A percentile compares a stretch with the other conserved stretches of the same genome.
Conservation (phyloP, 2,329 filamentous ascomycete species). For the Verticillium longisporum region DNA sequence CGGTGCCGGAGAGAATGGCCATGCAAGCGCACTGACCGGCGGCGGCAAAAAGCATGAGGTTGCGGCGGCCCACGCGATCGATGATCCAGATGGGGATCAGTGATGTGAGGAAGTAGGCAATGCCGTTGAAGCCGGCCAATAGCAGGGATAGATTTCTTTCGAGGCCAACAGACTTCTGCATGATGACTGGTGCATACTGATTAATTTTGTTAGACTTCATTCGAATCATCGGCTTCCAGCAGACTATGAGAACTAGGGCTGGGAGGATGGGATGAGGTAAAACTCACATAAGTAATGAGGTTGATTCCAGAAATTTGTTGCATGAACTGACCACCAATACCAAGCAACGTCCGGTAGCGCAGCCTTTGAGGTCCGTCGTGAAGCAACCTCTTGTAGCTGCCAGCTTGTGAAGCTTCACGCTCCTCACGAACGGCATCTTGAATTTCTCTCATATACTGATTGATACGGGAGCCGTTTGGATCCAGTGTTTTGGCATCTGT, state of each 20-base stretch:
- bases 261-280: slow-evolving; percentile 27
- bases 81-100: slow-evolving; percentile 25
- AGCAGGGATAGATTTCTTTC: slow-evolving; percentile 39
- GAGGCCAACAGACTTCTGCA: slow-evolving; percentile 35
- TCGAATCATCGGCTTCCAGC: not conserved
- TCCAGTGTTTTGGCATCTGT: slow-evolving; percentile 16
- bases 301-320: slow-evolving; percentile 29
- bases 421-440: slow-evolving; percentile 31
- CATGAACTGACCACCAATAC: slow-evolving; percentile 37
- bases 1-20: slow-evolving; percentile 36
- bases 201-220: not conserved
- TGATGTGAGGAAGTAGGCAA: slow-evolving; percentile 25
- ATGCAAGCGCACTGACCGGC: slow-evolving; percentile 32
- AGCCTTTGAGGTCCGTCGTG: slow-evolving; percentile 35
- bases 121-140: slow-evolving; percentile 43
- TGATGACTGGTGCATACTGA: slow-evolving; percentile 33
- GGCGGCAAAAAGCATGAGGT: slow-evolving; percentile 47
- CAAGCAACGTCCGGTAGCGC: slow-evolving; percentile 29
- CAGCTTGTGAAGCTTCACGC: slow-evolving; percentile 24
- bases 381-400: slow-evolving; percentile 26
- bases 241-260: slow-evolving; percentile 9
- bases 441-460: slow-evolving; percentile 25
- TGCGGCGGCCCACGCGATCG: slow-evolving; percentile 43
- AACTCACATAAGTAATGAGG: slow-evolving; percentile 28
- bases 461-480: slow-evolving; percentile 18